A percentile compares a stretch with the other conserved stretches of the same genome.
Evolutionary conservation across 192 early-diverging fungal species (phyloP).

Genomic region (Chytriomyces confervae): DNA sequence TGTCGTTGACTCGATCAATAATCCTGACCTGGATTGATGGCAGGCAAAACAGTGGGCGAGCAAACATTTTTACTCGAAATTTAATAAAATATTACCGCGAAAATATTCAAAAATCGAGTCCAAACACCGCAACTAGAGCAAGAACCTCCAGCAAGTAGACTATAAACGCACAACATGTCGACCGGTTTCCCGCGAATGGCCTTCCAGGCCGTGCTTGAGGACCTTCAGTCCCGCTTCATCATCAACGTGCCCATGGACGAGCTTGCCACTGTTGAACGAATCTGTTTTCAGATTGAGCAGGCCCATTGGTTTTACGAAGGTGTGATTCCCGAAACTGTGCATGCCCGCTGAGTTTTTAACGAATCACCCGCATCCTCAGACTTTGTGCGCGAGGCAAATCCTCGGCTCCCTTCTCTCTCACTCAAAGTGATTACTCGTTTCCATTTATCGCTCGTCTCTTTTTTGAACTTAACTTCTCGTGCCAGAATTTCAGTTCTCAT

Average conservation of each 20-base stretch:
- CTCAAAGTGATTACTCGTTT: constrained; percentile 58
- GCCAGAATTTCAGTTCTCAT: constrained; percentile 49
- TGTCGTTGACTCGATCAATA: not conserved
- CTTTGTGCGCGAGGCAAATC: constrained; percentile 88
- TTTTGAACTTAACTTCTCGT: constrained; percentile 32
- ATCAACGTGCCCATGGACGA: constrained; percentile 98
- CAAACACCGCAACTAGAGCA: too few relatives aligned
- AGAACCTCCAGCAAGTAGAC: too few relatives aligned
- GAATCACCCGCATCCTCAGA: constrained; percentile 47
- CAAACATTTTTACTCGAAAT: too few relatives aligned
- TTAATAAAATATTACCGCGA: too few relatives aligned
- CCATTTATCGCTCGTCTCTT: not conserved
- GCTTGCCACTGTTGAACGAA: constrained; percentile 86
- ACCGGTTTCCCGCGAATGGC: constrained; percentile 49
- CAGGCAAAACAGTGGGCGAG: not conserved
- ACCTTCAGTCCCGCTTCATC: constrained; percentile 95
- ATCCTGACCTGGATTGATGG: not conserved
- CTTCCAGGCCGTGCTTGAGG: constrained; percentile 86
- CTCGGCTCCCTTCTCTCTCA: constrained; percentile 80
- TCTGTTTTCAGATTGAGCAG: constrained; percentile 98
- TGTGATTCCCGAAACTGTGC: too few relatives aligned
- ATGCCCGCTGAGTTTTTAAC: too few relatives aligned
- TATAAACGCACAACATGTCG: not conserved
- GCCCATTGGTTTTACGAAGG: constrained; percentile 97
- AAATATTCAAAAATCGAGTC: too few relatives aligned